phyloP scores from a whole-genome alignment of 202 grass and related monocot species.

The Dendrocalamus latiflorus region DNA sequence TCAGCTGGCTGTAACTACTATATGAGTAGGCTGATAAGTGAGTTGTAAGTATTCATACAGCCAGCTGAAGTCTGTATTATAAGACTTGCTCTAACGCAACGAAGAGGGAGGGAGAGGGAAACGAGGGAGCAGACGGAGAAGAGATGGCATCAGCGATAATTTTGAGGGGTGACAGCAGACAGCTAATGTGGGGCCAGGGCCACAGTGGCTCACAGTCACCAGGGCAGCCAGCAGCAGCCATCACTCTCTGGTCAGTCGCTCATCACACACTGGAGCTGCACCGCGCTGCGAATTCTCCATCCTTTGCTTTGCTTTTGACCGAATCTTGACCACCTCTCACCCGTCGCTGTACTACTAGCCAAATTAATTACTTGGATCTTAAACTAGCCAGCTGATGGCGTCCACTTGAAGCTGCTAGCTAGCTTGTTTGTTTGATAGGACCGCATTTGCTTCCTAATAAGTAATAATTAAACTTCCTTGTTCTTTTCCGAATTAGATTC shows the following conservation, averaged over 20 bases:
- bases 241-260: not conserved
- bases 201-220: not conserved
- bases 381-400: no score
- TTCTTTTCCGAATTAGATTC: no score
- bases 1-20: no score
- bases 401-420: no score
- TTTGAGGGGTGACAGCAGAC: not conserved
- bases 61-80: no score
- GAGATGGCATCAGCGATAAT: not conserved
- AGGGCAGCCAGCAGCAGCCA: not conserved
- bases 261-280: not conserved
- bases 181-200: not conserved
- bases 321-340: slow-evolving; percentile 28
- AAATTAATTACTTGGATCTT: not conserved
- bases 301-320: slow-evolving; percentile 35
- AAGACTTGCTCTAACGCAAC: not conserved
- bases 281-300: not conserved
- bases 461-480: no score
- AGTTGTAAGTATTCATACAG: no score
- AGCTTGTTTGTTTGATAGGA: no score
- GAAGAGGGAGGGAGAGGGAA: no score
- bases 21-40: no score
- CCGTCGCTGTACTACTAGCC: not conserved
- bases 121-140: not conserved
- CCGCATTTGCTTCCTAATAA: no score